A percentile compares a stretch with the other conserved stretches of the same genome.
Conservation (phyloP, 2,329 filamentous ascomycete species). For the Sclerotinia nivalis region DNA sequence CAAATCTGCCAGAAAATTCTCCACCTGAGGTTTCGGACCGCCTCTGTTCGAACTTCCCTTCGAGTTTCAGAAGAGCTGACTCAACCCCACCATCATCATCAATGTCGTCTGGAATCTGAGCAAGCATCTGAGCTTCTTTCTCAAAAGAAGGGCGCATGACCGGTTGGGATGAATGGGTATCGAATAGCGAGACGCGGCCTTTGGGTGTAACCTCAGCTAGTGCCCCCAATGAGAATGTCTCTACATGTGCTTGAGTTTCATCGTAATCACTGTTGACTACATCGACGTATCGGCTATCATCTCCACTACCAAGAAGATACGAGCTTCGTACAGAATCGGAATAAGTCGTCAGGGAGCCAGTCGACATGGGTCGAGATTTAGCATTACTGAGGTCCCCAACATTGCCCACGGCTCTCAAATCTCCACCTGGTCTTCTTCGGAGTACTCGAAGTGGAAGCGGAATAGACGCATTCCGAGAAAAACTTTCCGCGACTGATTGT, state of each 20-base stretch:
- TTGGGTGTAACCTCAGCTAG: slow-evolving; percentile 54
- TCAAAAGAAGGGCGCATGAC: slow-evolving; percentile 78
- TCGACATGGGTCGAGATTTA: slow-evolving; percentile 53
- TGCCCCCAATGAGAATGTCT: slow-evolving; percentile 59
- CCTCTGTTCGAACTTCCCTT: slow-evolving; percentile 75
- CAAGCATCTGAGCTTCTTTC: slow-evolving; percentile 81
- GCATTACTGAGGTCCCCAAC: slow-evolving; percentile 60
- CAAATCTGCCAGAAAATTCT: slow-evolving; percentile 23
- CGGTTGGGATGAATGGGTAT: slow-evolving; percentile 62
- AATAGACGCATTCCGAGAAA: slow-evolving; percentile 48
- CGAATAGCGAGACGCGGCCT: slow-evolving; percentile 55
- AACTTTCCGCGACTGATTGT: slow-evolving; percentile 48
- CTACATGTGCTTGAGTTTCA: slow-evolving; percentile 45
- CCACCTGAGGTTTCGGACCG: slow-evolving; percentile 35
- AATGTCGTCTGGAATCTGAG: slow-evolving; percentile 79
- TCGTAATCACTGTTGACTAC: slow-evolving; percentile 45
- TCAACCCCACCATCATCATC: slow-evolving; percentile 85
- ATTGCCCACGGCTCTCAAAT: slow-evolving; percentile 68
- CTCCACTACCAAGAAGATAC: slow-evolving; percentile 47
- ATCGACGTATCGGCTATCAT: slow-evolving; percentile 48
- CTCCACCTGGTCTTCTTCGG: slow-evolving; percentile 71
- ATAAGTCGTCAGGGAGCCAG: slow-evolving; percentile 60
- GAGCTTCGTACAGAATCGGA: slow-evolving; percentile 62
- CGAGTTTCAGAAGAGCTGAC: slow-evolving; percentile 86
- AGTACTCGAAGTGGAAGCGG: slow-evolving; percentile 62